Evolutionary conservation across 78 protist genomes (phyloP).

Genomic region (Tieghemostelium lacteum): DNA sequence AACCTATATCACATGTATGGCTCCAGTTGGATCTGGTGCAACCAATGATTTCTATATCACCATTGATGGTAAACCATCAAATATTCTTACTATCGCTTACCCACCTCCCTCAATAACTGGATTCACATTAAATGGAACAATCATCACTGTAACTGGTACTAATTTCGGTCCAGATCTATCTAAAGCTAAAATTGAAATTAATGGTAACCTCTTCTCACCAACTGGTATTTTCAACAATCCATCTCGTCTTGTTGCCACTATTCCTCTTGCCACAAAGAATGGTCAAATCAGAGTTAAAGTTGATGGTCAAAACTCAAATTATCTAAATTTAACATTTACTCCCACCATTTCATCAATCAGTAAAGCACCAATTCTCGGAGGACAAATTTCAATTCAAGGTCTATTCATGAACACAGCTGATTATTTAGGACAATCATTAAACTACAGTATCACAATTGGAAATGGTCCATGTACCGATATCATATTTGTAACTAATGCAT

Average conservation of each 20-base stretch:
- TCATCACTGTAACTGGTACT: not conserved
- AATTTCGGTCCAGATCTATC: conserved; percentile 1
- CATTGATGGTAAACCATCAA: not conserved
- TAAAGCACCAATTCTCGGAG: not conserved
- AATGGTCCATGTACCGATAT: not conserved
- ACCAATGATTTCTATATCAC: not conserved
- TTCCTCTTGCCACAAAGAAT: not conserved
- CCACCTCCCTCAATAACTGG: not conserved
- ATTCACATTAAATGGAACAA: not conserved
- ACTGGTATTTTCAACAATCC: not conserved
- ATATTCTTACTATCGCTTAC: not conserved
- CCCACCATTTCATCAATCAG: not conserved
- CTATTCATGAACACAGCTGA: not conserved
- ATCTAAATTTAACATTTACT: not conserved
- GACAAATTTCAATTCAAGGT: not conserved
- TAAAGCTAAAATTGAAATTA: not conserved
- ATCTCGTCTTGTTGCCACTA: not conserved
- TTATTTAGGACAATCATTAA: not conserved
- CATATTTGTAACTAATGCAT: not conserved
- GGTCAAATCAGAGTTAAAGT: not conserved
- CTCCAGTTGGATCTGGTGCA: not conserved
- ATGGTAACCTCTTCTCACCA: not conserved
- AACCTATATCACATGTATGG: not conserved
- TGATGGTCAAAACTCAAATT: not conserved
- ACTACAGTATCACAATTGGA: not conserved